phyloP scores from a whole-genome alignment of 1,284 basidiomycete species.

The Coniophora puteana region DNA sequence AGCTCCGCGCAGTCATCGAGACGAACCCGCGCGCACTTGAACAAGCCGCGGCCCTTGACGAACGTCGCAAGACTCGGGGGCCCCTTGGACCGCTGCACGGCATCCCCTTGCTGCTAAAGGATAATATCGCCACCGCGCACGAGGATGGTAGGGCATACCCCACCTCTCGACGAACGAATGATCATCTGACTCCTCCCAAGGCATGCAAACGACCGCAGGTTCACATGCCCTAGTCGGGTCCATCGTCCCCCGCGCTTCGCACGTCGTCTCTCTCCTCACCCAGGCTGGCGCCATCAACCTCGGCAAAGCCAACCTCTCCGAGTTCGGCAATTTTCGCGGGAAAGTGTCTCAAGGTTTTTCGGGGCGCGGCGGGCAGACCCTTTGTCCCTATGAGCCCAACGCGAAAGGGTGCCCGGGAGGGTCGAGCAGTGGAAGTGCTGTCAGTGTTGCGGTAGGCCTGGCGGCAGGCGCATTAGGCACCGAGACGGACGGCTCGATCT shows the following conservation, averaged over 20 bases:
- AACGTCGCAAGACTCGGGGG: slow-evolving; percentile 41
- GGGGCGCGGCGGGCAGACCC: slow-evolving; percentile 43
- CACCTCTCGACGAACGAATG: slow-evolving; percentile 35
- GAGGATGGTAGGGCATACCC: slow-evolving; percentile 34
- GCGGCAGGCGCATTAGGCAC: slow-evolving; percentile 41
- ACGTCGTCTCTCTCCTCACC: slow-evolving; percentile 51
- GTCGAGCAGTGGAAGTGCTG: slow-evolving; percentile 43
- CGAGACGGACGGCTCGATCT: slow-evolving; percentile 45
- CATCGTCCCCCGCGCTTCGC: slow-evolving; percentile 57
- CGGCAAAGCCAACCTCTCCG: slow-evolving; percentile 41
- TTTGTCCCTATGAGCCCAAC: slow-evolving; percentile 41
- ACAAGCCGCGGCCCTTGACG: slow-evolving; percentile 49
- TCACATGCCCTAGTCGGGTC: slow-evolving; percentile 44
- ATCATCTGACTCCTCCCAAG: slow-evolving; percentile 25
- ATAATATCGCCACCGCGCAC: slow-evolving; percentile 5
- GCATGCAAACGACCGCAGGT: slow-evolving; percentile 56
- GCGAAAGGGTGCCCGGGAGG: slow-evolving; percentile 43
- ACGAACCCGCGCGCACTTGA: slow-evolving; percentile 50
- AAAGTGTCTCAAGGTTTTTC: slow-evolving; percentile 39
- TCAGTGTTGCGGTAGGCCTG: slow-evolving; percentile 42
- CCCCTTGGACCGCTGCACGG: slow-evolving; percentile 54
- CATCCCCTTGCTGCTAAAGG: slow-evolving; percentile 53
- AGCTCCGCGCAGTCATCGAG: slow-evolving; percentile 57
- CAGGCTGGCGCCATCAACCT: slow-evolving; percentile 47
- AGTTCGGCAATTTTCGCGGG: slow-evolving; percentile 45